phyloP scores from a whole-genome alignment of 352 stramenopile species.

The Phytopythium aichiense region DNA sequence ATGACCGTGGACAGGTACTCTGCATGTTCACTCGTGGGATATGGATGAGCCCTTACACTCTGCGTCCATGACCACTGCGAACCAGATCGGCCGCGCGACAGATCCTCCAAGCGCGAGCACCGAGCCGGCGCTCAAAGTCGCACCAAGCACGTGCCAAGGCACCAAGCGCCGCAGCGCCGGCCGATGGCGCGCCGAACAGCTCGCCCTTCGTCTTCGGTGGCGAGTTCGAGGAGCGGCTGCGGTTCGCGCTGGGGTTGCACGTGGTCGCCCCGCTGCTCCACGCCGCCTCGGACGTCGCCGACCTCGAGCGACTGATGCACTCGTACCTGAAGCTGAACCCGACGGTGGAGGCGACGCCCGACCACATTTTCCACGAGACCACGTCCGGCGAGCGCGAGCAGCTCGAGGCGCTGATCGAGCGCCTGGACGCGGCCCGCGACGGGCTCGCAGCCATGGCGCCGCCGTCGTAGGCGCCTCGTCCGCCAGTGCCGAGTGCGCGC shows the following conservation, averaged over 20 bases:
- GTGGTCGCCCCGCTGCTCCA: constrained; percentile 19
- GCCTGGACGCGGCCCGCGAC: constrained; percentile 8
- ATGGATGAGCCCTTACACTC: background rate
- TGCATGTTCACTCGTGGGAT: background rate
- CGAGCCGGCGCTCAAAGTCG: background rate
- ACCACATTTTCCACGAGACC: constrained; percentile 20
- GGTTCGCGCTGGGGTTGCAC: constrained; percentile 17
- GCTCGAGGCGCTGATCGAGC: constrained; percentile 10
- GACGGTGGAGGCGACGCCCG: constrained; percentile 6
- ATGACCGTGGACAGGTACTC: constrained; percentile 16
- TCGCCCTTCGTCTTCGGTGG: background rate
- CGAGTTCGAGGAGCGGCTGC: constrained; percentile 19
- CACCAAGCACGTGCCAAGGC: background rate
- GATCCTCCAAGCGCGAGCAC: constrained; percentile 1
- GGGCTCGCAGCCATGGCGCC: constrained; percentile 3
- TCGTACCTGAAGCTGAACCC: constrained; percentile 18
- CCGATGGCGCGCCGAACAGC: background rate
- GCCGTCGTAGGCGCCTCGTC: background rate
- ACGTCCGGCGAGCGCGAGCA: constrained; percentile 11
- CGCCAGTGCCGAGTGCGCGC: no score
- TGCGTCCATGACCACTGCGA: background rate
- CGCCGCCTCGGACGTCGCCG: constrained; percentile 13
- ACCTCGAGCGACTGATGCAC: constrained; percentile 18
- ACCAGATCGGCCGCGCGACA: background rate
- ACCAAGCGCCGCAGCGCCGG: no score